A percentile compares a stretch with the other conserved stretches of the same genome.
Evolutionary conservation across 202 grass and related monocot species (phyloP).

Genomic region (Thinopyrum obtusiflorum): DNA sequence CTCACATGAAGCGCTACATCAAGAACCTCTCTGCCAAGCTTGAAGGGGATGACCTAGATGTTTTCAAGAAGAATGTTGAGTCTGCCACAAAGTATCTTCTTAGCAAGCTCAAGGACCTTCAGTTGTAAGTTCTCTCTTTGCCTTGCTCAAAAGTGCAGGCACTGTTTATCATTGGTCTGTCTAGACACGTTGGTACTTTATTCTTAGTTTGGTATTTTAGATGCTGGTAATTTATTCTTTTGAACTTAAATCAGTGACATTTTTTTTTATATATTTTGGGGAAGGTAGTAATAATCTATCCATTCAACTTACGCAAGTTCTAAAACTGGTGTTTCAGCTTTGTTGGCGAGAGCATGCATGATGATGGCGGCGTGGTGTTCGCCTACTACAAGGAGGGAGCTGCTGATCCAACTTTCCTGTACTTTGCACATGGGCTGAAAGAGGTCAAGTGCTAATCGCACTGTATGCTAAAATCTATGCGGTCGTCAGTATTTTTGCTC

Average conservation of each 20-base stretch:
- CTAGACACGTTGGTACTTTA: too few relatives aligned
- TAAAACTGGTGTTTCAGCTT: conserved; percentile 42
- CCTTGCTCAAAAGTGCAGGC: not conserved
- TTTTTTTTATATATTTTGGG: too few relatives aligned
- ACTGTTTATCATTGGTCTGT: too few relatives aligned
- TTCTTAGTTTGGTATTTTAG: too few relatives aligned
- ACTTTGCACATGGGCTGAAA: conserved; percentile 63
- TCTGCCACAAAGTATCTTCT: conserved; percentile 69
- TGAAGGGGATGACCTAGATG: conserved; percentile 34
- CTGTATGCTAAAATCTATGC: not conserved
- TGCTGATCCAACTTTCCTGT: conserved; percentile 67
- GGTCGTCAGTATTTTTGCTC: conserved; percentile 27
- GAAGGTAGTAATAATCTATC: too few relatives aligned
- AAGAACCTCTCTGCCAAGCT: conserved; percentile 47
- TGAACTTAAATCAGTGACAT: too few relatives aligned
- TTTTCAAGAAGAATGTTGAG: conserved; percentile 75
- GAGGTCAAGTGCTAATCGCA: conserved; percentile 75
- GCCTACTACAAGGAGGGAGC: conserved; percentile 81
- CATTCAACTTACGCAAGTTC: too few relatives aligned
- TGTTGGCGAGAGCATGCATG: conserved; percentile 81
- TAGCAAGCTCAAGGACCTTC: conserved; percentile 70
- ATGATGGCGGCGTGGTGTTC: conserved; percentile 52
- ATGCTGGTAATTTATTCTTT: too few relatives aligned
- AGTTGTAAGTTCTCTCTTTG: conserved; percentile 61
- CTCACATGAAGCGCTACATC: conserved; percentile 74